Evolutionary conservation across 805 yeast species (phyloP).

Genomic region (Metschnikowia similis): DNA sequence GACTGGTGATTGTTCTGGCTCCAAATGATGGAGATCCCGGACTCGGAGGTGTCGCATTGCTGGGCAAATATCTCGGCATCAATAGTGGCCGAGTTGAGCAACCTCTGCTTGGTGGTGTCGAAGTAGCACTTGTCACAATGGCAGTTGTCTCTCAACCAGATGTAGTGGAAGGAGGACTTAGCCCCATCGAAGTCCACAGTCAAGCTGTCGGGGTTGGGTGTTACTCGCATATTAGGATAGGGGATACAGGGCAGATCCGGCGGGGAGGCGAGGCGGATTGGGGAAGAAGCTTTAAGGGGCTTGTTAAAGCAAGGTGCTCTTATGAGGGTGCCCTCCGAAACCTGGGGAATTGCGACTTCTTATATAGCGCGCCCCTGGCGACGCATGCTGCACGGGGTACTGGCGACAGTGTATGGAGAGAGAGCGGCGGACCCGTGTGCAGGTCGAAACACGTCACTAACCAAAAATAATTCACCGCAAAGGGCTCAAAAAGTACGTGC

Average conservation of each 20-base stretch:
- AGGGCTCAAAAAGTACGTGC: too few species aligned
- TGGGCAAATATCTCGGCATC: slow-evolving; percentile 26
- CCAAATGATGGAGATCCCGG: slow-evolving; percentile 32
- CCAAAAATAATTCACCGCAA: too few species aligned
- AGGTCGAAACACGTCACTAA: background rate
- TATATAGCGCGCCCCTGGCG: background rate
- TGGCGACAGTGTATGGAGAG: slow-evolving; percentile 6
- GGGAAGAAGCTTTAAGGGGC: background rate
- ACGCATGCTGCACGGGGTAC: background rate
- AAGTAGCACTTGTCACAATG: slow-evolving; percentile 54
- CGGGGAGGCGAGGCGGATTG: background rate
- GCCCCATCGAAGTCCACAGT: slow-evolving; percentile 9
- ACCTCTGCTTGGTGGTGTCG: slow-evolving; percentile 53
- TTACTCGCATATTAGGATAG: background rate
- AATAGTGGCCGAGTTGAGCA: slow-evolving; percentile 50
- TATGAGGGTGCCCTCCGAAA: background rate
- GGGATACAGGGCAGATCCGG: too few species aligned
- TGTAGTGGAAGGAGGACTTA: slow-evolving; percentile 22
- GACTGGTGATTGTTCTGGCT: slow-evolving; percentile 36
- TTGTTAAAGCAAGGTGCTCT: too few species aligned
- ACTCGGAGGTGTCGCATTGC: slow-evolving; percentile 10
- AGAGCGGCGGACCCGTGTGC: background rate
- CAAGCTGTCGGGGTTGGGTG: slow-evolving; percentile 3
- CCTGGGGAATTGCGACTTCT: background rate
- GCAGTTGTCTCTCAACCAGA: slow-evolving; percentile 67